Conservation (phyloP, 164 flowering plant species). For the Stephania yunnanensis region DNA sequence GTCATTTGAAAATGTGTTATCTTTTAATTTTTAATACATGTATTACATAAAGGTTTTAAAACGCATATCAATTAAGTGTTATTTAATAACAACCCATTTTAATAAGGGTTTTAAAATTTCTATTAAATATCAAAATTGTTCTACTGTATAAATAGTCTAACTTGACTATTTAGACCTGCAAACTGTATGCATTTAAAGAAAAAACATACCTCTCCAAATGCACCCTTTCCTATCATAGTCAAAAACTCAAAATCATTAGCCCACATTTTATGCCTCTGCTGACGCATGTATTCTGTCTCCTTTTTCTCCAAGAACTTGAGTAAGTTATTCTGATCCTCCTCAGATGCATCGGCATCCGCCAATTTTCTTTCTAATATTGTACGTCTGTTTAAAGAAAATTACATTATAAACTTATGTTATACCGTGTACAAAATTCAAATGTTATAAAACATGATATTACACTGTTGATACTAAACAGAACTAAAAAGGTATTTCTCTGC, state of each 20-base stretch:
- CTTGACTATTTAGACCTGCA: not conserved
- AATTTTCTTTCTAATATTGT: constrained; percentile 71
- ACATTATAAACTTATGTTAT: not conserved
- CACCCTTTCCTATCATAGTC: constrained; percentile 98
- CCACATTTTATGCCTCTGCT: constrained; percentile 95
- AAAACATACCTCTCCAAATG: constrained; percentile 89
- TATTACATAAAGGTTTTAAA: too few species aligned
- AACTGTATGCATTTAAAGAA: not conserved
- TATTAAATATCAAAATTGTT: too few species aligned
- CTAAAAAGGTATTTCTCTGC: not conserved
- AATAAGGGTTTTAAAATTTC: too few species aligned
- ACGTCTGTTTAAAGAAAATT: constrained; percentile 47
- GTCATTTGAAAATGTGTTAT: too few species aligned
- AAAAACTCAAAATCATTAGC: constrained; percentile 92
- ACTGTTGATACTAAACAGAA: too few species aligned
- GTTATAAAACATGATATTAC: not conserved
- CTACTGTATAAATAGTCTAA: not conserved
- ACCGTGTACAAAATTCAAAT: not conserved
- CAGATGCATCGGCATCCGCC: constrained; percentile 89
- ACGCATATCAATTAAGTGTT: too few species aligned
- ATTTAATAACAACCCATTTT: too few species aligned
- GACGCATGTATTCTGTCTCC: constrained; percentile 96
- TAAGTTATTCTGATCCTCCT: constrained; percentile 81
- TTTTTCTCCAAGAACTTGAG: constrained; percentile 78
- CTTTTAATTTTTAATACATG: too few species aligned